Conservation (phyloP, 2,329 filamentous ascomycete species). For the Nemania serpens region DNA sequence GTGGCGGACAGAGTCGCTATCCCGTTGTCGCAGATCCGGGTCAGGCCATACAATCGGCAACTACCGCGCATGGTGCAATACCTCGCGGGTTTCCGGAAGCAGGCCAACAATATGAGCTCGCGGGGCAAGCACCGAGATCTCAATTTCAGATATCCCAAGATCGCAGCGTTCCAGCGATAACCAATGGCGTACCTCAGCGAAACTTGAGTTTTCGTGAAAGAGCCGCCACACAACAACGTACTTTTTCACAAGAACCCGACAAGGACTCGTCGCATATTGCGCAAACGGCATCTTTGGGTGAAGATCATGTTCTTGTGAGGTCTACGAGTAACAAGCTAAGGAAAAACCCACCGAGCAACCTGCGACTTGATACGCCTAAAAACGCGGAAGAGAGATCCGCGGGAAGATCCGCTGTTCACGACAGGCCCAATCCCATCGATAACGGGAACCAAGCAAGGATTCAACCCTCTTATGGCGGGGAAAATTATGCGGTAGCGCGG, state of each 20-base stretch:
- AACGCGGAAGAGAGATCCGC: slow-evolving; percentile 49
- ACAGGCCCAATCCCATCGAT: slow-evolving; percentile 26
- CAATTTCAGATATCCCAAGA: slow-evolving; percentile 37
- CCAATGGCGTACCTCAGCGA: slow-evolving; percentile 52
- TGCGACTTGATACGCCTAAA: slow-evolving; percentile 49
- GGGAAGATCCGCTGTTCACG: slow-evolving; percentile 41
- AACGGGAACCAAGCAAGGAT: slow-evolving; percentile 14
- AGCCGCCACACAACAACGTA: slow-evolving; percentile 51
- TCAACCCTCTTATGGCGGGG: background rate
- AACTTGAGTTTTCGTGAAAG: slow-evolving; percentile 66
- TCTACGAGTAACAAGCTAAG: slow-evolving; percentile 63
- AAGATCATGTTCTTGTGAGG: slow-evolving; percentile 48
- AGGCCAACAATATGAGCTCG: slow-evolving; percentile 35
- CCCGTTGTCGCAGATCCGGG: slow-evolving; percentile 33
- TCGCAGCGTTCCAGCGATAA: slow-evolving; percentile 31
- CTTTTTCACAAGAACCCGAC: slow-evolving; percentile 41
- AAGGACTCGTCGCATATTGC: slow-evolving; percentile 30
- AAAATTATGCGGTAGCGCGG: slow-evolving; percentile 10
- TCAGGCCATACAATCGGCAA: slow-evolving; percentile 34
- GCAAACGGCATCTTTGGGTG: slow-evolving; percentile 37
- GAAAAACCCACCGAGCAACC: slow-evolving; percentile 61
- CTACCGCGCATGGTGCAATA: slow-evolving; percentile 35
- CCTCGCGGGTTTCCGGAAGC: slow-evolving; percentile 43
- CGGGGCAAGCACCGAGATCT: slow-evolving; percentile 38
- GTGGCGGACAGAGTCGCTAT: slow-evolving; percentile 34